Evolutionary conservation across 2,329 filamentous ascomycete genomes (phyloP).

Genomic region (Trichoderma sp.): DNA sequence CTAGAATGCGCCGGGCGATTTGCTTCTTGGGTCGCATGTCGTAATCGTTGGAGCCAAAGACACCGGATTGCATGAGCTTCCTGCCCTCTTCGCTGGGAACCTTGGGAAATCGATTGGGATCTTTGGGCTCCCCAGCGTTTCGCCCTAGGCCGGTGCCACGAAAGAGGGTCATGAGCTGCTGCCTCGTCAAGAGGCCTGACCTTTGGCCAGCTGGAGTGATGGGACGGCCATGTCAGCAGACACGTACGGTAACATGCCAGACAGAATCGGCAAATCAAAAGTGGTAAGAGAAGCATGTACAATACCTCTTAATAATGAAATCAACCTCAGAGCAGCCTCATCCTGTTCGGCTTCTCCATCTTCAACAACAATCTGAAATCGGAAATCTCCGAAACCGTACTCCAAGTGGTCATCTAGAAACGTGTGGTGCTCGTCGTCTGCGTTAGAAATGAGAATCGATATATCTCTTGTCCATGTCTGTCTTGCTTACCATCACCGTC

Average conservation of each 20-base stretch:
- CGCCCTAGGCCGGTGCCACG: conserved; percentile 40
- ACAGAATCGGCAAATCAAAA: neutral
- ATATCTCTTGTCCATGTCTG: neutral
- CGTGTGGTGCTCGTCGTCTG: neutral
- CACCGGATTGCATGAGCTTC: conserved; percentile 78
- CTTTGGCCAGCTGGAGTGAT: conserved; percentile 16
- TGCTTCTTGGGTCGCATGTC: conserved; percentile 57
- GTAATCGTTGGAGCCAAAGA: conserved; percentile 71
- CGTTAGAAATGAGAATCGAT: neutral
- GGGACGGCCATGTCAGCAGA: neutral
- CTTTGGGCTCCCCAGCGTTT: conserved; percentile 40
- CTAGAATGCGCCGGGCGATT: conserved; percentile 71
- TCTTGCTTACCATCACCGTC: conserved; percentile 17
- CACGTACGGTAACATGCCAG: neutral
- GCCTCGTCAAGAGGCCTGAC: conserved; percentile 38
- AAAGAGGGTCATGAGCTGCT: conserved; percentile 46
- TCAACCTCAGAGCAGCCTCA: conserved; percentile 38
- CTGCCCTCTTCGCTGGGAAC: conserved; percentile 77
- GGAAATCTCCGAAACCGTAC: conserved; percentile 26
- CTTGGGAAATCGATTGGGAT: conserved; percentile 70
- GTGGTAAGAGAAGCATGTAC: neutral
- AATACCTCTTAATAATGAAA: conserved; percentile 39
- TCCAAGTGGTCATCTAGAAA: neutral
- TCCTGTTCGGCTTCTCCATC: conserved; percentile 29
- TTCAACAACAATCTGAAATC: conserved; percentile 24